phyloP scores from a whole-genome alignment of 1,139 yeast genomes.

The Kazachstania sp. region DNA sequence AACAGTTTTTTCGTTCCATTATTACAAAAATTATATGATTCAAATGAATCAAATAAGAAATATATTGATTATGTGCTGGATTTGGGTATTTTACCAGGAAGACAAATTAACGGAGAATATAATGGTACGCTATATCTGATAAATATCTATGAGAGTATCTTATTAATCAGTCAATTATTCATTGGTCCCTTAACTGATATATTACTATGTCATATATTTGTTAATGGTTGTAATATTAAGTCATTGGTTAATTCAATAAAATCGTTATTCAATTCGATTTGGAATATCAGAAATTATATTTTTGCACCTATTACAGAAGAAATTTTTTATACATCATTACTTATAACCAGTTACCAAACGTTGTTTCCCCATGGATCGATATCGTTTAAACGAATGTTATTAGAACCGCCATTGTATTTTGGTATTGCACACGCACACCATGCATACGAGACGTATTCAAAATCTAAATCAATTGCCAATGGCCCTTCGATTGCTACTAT shows the following conservation, averaged over 20 bases:
- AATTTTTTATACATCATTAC: slow-evolving; percentile 60
- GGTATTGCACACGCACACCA: slow-evolving; percentile 93
- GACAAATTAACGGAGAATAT: slow-evolving; percentile 11
- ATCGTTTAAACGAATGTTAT: slow-evolving; percentile 30
- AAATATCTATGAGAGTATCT: slow-evolving; percentile 27
- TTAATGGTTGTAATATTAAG: slow-evolving; percentile 14
- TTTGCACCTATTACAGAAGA: slow-evolving; percentile 91
- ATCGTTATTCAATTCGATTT: slow-evolving; percentile 33
- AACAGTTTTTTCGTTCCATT: slow-evolving; percentile 30
- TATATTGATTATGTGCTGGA: slow-evolving; percentile 12
- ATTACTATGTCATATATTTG: slow-evolving; percentile 26
- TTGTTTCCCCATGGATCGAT: slow-evolving; percentile 29
- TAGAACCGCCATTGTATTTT: slow-evolving; percentile 60
- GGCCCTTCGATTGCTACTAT: slow-evolving; percentile 29
- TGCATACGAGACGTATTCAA: slow-evolving; percentile 46
- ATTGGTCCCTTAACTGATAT: slow-evolving; percentile 49
- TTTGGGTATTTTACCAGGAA: slow-evolving; percentile 30
- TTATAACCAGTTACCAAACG: slow-evolving; percentile 37
- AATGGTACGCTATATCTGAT: slow-evolving; percentile 13
- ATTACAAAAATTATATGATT: slow-evolving; percentile 10
- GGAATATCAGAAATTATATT: slow-evolving; percentile 56
- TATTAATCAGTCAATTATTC: slow-evolving; percentile 40
- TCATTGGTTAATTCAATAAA: slow-evolving; percentile 20
- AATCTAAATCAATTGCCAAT: slow-evolving; percentile 13
- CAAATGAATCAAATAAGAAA: slow-evolving; percentile 1